These are phyloP conservation scores for Yarrowia sp. DNA, from an alignment of 805 yeast genomes.

Conservation along the genomic window DNA sequence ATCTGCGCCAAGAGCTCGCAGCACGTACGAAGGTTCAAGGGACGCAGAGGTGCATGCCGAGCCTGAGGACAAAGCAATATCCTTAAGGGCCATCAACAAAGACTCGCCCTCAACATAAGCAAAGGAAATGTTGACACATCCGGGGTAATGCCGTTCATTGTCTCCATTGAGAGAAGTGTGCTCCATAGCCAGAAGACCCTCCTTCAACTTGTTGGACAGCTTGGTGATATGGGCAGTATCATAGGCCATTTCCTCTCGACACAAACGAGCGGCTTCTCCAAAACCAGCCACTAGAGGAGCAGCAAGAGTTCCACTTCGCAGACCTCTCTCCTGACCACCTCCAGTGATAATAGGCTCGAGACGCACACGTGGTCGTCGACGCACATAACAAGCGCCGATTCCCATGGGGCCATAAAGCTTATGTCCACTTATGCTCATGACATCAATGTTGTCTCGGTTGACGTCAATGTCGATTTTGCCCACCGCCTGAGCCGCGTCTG, in stretches of 20 bases:
- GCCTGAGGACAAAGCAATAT: constrained; percentile 92
- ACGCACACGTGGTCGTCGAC: constrained; percentile 98
- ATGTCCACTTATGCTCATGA: constrained; percentile 92
- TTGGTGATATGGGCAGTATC: constrained; percentile 69
- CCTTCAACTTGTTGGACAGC: constrained; percentile 69
- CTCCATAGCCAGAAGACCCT: constrained; percentile 74
- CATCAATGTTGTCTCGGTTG: constrained; percentile 86
- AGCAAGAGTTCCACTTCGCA: constrained; percentile 94
- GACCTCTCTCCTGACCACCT: constrained; percentile 98
- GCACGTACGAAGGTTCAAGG: constrained; percentile 92
- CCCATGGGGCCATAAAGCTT: constrained; percentile 98
- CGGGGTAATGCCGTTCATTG: constrained; percentile 68
- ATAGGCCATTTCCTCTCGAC: constrained; percentile 66
- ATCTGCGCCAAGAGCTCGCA: constrained; percentile 96
- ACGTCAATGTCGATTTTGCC: constrained; percentile 94
- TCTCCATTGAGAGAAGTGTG: constrained; percentile 92
- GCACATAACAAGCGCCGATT: constrained; percentile 88
- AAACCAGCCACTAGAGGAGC: constrained; percentile 96
- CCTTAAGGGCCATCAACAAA: constrained; percentile 93
- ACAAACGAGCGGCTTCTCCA: constrained; percentile 94
- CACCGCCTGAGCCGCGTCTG: constrained; percentile 96
- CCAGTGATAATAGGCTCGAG: constrained; percentile 92
- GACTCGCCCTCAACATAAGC: constrained; percentile 99
- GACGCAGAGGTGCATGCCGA: constrained; percentile 99
- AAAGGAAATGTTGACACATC: constrained; percentile 95